Evolutionary conservation across 2,329 filamentous ascomycete genomes (phyloP), one percentile per base, ranked within the genome.

Genomic region (Arthrobotrys sinensis): DNA sequence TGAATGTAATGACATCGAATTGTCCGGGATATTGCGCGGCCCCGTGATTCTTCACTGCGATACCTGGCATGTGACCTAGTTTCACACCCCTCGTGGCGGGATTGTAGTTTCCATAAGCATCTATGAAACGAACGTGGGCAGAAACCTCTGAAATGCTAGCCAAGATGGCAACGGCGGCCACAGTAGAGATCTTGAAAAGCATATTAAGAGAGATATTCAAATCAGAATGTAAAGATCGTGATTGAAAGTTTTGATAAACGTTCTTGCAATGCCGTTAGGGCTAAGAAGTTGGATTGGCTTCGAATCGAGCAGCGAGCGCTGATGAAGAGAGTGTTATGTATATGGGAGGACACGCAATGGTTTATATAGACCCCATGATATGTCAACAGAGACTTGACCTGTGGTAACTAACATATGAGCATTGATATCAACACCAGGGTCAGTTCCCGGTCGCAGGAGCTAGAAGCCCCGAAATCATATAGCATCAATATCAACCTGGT

Each of bases 111-210:
- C 64, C 64, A 28, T 45, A 68, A 14, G 64, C 32, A 2, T 38
- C 19, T 21, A 57, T 2, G 38, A 68, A 45, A 55, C 64, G 64
- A 28, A 57, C 34, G 24, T 68, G 64, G 21, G 64, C 64, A 32
- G 50, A 68, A 14, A 57, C 64, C 3, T 38, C 52, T n/a, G 52
- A 36, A 6, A 67, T 67, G 19, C 28, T 52, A 14, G 63, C 34
- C 32, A 67, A 28, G 11, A 67, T 16, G 63, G 50, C 46, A 38
- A 53, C 36, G 10, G 38, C 50, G 63, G 34, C 50, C 6, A 28
- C 38, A 3, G 40, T 21, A 14, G 28, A 19, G n/a, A 65, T 7
- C 21, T 46, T 48, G 24, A 48, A 65, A 50, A 45, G 62, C 62
- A 65, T 65, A n/a, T 0, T 65, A 16, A 50, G 19, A 19, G 24